Evolutionary conservation across 225 moss, liverwort and hornwort genomes (phyloP), one percentile per base, ranked within the genome.

Genomic region (Pseudoscleropodium purum): DNA sequence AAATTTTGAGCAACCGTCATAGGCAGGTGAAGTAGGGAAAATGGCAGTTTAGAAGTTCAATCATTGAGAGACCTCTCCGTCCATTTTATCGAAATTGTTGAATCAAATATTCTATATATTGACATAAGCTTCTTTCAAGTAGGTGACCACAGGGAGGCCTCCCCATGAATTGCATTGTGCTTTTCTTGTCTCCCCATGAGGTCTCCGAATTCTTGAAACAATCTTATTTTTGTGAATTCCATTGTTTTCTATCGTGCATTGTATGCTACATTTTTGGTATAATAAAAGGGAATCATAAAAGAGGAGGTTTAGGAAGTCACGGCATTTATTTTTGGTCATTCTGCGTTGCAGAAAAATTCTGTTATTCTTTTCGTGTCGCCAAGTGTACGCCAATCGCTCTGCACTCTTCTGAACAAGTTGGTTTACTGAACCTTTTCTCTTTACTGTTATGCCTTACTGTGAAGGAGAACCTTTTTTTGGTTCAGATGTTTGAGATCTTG

Each of bases 291-390:
- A n/a, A 75, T 82, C 34, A 30, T 47, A 62, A 64, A 29, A 34
- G 34, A 80, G 37, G 57, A 85, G 52, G 60, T 81, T 80, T n/a
- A 74, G 52, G 51, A 78, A 84, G 31, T 87, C 11, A 88, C 87
- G 56, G 62, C 89, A 81, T 57, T 83, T 73, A 62, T 64, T 52
- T 88, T 27, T 79, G 60, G 79, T 25, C 43, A 56, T 64, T 54
- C 34, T 74, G 82, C 39, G 69, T 88, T 90, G 94, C 96, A 98
- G 98, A 92, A 91, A 89, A 95, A 91, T 56, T 94, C 98, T 84
- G 95, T 98, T 80, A 93, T 98, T 87, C 97, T 98, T 80, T 80
- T 95, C 77, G 92, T 98, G 69, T 98, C 98, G 86, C 97, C 98
- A 67, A 95, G 84, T 73, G 94, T 90, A 81, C 94, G 95, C 57